Conservation (phyloP, 768 basidiomycete species). For the Hygrophoropsis aurantiaca region DNA sequence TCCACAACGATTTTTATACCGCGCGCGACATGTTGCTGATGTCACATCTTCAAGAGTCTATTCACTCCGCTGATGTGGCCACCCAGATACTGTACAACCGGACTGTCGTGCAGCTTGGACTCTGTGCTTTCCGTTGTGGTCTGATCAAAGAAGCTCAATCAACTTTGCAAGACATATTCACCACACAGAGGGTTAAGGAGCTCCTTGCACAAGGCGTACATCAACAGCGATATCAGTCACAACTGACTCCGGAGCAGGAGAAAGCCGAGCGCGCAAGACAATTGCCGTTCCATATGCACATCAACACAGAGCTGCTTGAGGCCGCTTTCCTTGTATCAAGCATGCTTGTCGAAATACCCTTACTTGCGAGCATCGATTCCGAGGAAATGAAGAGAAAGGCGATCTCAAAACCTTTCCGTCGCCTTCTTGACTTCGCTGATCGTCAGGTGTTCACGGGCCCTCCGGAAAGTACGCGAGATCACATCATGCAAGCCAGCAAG, state of each 20-base stretch:
- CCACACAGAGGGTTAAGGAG: slow-evolving; percentile 96
- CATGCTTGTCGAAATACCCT: slow-evolving; percentile 97
- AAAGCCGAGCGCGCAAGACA: slow-evolving; percentile 94
- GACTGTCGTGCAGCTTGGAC: slow-evolving; percentile 93
- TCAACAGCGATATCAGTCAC: slow-evolving; percentile 80
- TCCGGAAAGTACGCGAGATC: slow-evolving; percentile 97
- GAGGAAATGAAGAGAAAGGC: slow-evolving; percentile 92
- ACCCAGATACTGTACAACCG: slow-evolving; percentile 99
- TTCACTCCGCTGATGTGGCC: slow-evolving; percentile 92
- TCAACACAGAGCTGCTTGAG: slow-evolving; percentile 96
- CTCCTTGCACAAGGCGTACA: slow-evolving; percentile 96
- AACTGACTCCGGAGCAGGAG: slow-evolving; percentile 91
- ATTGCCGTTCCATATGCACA: slow-evolving; percentile 99
- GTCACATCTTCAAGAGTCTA: slow-evolving; percentile 97
- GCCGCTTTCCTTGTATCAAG: slow-evolving; percentile 97
- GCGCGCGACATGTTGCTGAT: slow-evolving; percentile 98
- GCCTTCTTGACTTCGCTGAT: slow-evolving; percentile 94
- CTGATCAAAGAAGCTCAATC: slow-evolving; percentile 92
- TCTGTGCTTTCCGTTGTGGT: slow-evolving; percentile 95
- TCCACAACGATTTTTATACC: slow-evolving; percentile 95
- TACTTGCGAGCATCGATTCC: slow-evolving; percentile 90
- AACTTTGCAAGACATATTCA: slow-evolving; percentile 92
- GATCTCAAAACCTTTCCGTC: slow-evolving; percentile 95
- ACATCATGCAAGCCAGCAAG: slow-evolving; percentile 99
- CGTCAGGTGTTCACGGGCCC: slow-evolving; percentile 97